Evolutionary conservation across 2,329 filamentous ascomycete genomes (phyloP).

Genomic region (Ascosphaera acerosa): DNA sequence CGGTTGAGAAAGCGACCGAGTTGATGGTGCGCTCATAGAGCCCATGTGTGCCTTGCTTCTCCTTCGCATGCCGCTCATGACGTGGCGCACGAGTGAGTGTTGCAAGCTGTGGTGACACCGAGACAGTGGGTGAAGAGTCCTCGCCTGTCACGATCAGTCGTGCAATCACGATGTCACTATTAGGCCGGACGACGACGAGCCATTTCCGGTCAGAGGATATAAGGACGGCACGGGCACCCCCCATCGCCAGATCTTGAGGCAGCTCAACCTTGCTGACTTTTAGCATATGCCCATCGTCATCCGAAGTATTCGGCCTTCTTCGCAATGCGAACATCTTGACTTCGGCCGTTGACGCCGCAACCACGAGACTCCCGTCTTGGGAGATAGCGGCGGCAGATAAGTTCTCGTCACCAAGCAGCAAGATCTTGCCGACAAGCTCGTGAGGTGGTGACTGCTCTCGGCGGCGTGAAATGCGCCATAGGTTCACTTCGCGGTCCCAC

Average conservation of each 20-base stretch:
- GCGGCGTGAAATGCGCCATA: constrained; percentile 40
- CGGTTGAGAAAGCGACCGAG: constrained; percentile 50
- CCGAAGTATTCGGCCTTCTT: constrained; percentile 18
- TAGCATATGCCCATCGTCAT: constrained; percentile 31
- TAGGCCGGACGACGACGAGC: constrained; percentile 29
- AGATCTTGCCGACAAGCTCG: constrained; percentile 38
- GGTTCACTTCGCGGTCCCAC: constrained; percentile 70
- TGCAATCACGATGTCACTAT: constrained; percentile 31
- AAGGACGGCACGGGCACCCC: constrained; percentile 41
- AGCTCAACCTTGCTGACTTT: constrained; percentile 45
- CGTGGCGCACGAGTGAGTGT: constrained; percentile 16
- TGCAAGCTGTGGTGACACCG: constrained; percentile 19
- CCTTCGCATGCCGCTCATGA: constrained; percentile 17
- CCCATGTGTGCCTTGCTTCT: constrained; percentile 41
- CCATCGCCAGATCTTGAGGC: constrained; percentile 28
- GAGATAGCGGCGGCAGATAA: constrained; percentile 54
- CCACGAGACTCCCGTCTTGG: constrained; percentile 42
- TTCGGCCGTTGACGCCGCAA: constrained; percentile 47
- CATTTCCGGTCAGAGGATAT: constrained; percentile 23
- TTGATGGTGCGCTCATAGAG: constrained; percentile 52
- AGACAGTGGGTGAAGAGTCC: constrained; percentile 17
- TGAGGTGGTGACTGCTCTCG: constrained; percentile 18
- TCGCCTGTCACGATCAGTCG: constrained; percentile 20
- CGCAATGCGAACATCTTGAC: constrained; percentile 54
- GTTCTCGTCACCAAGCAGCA: constrained; percentile 48